Evolutionary conservation across 208 protist genomes (phyloP).

Genomic region (Angomonas deanei): DNA sequence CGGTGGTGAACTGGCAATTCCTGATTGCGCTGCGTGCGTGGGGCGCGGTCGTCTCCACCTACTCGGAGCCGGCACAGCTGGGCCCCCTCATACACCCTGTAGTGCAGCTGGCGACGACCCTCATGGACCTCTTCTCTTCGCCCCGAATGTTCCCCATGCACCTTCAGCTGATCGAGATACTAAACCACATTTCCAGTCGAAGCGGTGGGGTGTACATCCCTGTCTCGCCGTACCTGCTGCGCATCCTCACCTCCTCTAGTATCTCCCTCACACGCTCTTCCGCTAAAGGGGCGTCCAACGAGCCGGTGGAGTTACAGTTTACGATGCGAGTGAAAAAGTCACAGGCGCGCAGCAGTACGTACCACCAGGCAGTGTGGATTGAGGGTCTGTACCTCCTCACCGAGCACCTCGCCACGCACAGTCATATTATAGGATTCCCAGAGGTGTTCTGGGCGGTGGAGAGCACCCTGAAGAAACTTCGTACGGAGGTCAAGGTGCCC

Average conservation of each 20-base stretch:
- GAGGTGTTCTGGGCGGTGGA: conserved; percentile 89
- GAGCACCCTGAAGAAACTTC: conserved; percentile 79
- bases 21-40: conserved; percentile 92
- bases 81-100: conserved; percentile 91
- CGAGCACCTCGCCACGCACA: conserved; percentile 82
- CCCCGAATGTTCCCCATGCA: conserved; percentile 94
- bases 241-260: conserved; percentile 87
- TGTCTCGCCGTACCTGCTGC: conserved; percentile 89
- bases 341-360: conserved; percentile 57
- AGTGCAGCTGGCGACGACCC: conserved; percentile 83
- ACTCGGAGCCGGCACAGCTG: conserved; percentile 78
- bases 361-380: conserved; percentile 70
- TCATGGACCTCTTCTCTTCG: conserved; percentile 90
- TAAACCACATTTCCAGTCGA: conserved; percentile 87
- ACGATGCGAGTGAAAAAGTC: conserved; percentile 90
- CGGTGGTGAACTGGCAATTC: conserved; percentile 97
- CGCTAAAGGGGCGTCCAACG: conserved; percentile 19
- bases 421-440: conserved; percentile 89
- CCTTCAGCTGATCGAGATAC: conserved; percentile 88
- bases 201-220: conserved; percentile 90
- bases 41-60: conserved; percentile 87
- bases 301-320: conserved; percentile 75
- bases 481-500: conserved; percentile 75
- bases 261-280: conserved; percentile 41
- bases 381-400: conserved; percentile 86